Conservation (phyloP, 495 filamentous ascomycete species). For the Apiosordaria backusii region DNA sequence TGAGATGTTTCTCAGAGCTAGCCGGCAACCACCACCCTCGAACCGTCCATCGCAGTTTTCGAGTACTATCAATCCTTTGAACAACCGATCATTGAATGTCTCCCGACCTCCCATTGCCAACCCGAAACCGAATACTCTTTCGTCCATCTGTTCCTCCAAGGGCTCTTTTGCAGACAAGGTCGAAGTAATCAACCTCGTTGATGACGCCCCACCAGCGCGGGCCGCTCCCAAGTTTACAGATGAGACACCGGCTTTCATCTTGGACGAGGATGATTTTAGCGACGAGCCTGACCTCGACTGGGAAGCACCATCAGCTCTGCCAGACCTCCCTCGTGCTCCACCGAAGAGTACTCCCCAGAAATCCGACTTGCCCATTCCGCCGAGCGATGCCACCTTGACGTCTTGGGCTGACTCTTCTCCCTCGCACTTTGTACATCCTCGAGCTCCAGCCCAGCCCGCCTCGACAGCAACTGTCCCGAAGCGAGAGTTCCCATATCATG, state of each 20-base stretch:
- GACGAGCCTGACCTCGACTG: constrained; percentile 66
- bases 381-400: constrained; percentile 21
- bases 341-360: constrained; percentile 7
- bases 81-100: constrained; percentile 14
- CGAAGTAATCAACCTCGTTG: constrained; percentile 22
- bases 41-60: not conserved
- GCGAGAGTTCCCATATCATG: constrained; percentile 31
- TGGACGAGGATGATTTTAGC: constrained; percentile 65
- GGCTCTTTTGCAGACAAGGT: constrained; percentile 39
- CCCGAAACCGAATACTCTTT: constrained; percentile 28
- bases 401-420: constrained; percentile 37
- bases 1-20: constrained; percentile 25
- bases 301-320: constrained; percentile 44
- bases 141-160: constrained; percentile 38
- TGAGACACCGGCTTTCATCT: constrained; percentile 38
- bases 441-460: constrained; percentile 1
- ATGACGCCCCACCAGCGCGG: constrained; percentile 8
- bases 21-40: not conserved
- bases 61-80: constrained; percentile 9
- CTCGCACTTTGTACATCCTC: constrained; percentile 26
- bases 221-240: not conserved
- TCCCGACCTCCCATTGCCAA: constrained; percentile 13
- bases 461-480: constrained; percentile 24
- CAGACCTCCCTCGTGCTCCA: constrained; percentile 31
- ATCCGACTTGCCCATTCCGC: constrained; percentile 12